Base-by-base conservation (phyloP, 1,139 yeast genomes). In the Insectozyma bohioensis region DNA sequence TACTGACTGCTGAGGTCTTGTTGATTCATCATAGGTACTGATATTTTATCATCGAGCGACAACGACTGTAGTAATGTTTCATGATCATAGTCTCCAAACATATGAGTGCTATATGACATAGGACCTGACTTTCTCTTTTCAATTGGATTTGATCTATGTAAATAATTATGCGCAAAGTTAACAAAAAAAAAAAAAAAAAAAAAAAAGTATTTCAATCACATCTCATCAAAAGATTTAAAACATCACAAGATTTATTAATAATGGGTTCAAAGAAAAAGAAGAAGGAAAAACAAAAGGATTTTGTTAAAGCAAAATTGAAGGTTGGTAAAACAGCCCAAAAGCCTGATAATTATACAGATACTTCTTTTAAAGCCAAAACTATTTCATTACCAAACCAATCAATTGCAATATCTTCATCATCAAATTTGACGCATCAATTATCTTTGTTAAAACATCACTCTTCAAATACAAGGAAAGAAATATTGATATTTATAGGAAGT, bases 321-420 rank as follows among this genome's bases (percentile, higher is more conserved):
- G 97, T 92, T 24, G 99, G 99, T 36, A 92, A 92, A 58, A 68
- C 83, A 2, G 76, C 78, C 18, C 78, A 78, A 6, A 77, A 75
- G 42, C 78, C 90, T 3, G 75, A 78, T 20, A 87, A 86, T 54
- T 77, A 72, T 39, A 92, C 98, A 5, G 92, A 85, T 48, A 86
- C 95, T 0, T 80, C 92, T 0, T 90, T 90, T 59, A 76, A 73
- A 31, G 80, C 95, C n/a, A 85, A 79, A 41, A 56, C 82, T 20
- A 81, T 85, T 40, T 72, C 80, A 12, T 61, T 85, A 14, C 87
- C 80, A 17, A 65, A 67, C 51, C 80, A 80, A 49, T 62, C 78
- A 13, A 54, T 72, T 32, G 53, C 55, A 26, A 50, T 49, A 20
- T 31, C 45, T 10, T 24, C 36, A 11, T 27, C 16, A 20, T 14